Conservation (phyloP, 2,329 filamentous ascomycete genomes). For the Waltergamsia citrina region DNA sequence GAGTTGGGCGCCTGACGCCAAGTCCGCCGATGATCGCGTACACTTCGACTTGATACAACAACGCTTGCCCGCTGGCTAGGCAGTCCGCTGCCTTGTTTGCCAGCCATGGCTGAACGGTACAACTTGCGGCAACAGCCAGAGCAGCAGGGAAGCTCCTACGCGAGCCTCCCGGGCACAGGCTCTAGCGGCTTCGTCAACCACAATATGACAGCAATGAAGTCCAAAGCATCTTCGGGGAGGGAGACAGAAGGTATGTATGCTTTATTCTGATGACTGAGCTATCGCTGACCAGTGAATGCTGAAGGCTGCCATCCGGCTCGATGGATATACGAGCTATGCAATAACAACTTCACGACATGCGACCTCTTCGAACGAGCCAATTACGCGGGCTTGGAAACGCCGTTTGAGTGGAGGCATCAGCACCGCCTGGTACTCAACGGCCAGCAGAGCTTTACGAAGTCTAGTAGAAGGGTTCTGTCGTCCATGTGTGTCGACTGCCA, state of each 20-base stretch:
- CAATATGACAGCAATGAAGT: conserved; percentile 22
- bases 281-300: too few relatives aligned
- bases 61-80: too few relatives aligned
- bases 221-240: conserved; percentile 12
- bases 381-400: conserved; percentile 16
- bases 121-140: conserved; percentile 16
- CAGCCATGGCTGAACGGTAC: conserved; percentile 18
- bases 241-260: conserved; percentile 13
- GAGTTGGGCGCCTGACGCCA: too few relatives aligned
- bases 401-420: conserved; percentile 22
- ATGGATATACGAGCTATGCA: conserved; percentile 29
- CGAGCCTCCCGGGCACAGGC: conserved; percentile 20
- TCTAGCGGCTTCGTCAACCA: conserved; percentile 15
- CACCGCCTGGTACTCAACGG: conserved; percentile 27
- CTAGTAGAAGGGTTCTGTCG: conserved; percentile 18
- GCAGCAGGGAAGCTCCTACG: conserved; percentile 16
- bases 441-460: conserved; percentile 23
- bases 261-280: conserved; percentile 7
- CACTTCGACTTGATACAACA: too few relatives aligned
- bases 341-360: conserved; percentile 25
- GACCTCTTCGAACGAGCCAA: conserved; percentile 24
- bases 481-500: conserved; percentile 29
- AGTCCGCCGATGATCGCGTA: too few relatives aligned
- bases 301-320: conserved; percentile 29
- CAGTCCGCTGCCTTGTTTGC: too few relatives aligned